Conservation (phyloP, 805 yeast genomes). For the Zygoascus bituminiphila region DNA sequence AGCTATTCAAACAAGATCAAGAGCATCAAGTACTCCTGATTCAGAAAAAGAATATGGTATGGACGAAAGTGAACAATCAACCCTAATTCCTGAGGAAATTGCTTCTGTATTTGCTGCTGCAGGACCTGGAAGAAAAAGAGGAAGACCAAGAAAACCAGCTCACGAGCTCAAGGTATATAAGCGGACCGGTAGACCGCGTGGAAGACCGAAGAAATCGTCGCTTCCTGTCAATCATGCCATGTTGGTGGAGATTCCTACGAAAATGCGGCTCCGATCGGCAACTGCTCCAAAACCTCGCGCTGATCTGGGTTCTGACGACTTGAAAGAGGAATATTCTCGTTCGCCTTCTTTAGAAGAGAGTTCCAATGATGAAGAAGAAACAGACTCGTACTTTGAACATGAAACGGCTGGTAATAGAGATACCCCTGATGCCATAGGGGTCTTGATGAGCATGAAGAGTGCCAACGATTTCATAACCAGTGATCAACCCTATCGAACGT, state of each 20-base stretch:
- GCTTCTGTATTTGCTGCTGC: too few species aligned
- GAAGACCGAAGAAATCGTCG: neutral
- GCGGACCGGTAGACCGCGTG: conserved; percentile 4
- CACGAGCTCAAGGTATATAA: neutral
- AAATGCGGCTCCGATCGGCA: neutral
- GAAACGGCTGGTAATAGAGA: neutral
- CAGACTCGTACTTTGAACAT: neutral
- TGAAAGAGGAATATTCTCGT: neutral
- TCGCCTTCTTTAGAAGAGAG: neutral
- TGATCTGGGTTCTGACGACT: neutral
- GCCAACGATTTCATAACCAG: neutral
- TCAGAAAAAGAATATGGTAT: neutral
- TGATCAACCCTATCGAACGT: neutral
- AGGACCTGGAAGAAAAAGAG: neutral
- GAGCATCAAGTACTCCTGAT: too few species aligned
- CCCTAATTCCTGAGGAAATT: too few species aligned
- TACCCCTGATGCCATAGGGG: neutral
- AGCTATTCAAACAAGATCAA: too few species aligned
- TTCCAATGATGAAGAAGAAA: neutral
- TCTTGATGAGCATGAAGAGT: neutral
- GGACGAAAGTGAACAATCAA: neutral
- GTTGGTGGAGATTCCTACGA: neutral
- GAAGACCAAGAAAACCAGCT: neutral
- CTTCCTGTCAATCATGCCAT: neutral
- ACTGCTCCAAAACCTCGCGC: neutral